These are phyloP conservation scores for Cynara cardunculus DNA, from an alignment of 129 eudicot species.

Conservation along the genomic window DNA sequence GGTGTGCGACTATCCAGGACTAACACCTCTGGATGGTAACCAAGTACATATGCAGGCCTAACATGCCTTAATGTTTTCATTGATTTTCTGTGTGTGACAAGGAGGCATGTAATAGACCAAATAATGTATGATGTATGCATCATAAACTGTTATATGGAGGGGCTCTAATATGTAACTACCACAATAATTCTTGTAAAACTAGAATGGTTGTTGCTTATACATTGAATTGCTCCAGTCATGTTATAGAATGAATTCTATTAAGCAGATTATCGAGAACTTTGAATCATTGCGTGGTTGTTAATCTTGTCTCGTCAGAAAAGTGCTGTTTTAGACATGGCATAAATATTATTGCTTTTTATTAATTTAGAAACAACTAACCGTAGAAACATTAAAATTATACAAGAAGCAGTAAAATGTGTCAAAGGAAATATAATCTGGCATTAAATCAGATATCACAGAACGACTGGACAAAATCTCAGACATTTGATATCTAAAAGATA, in stretches of 20 bases:
- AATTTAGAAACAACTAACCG: background rate
- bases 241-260: background rate
- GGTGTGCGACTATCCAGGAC: background rate
- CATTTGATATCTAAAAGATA: background rate
- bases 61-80: background rate
- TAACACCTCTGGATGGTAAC: background rate
- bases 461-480: background rate
- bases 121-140: background rate
- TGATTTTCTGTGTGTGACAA: background rate
- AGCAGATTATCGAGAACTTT: slow-evolving; percentile 33
- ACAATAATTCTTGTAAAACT: background rate
- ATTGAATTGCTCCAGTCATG: no score
- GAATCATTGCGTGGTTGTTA: slow-evolving; percentile 29
- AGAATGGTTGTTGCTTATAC: background rate
- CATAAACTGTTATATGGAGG: background rate
- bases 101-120: background rate
- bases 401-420: background rate
- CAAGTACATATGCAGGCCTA: background rate
- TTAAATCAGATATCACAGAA: background rate
- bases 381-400: background rate
- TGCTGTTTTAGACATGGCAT: background rate
- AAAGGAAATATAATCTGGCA: background rate
- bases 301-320: background rate
- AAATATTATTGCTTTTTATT: no score
- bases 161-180: background rate